Base-by-base conservation (phyloP, 768 basidiomycete genomes). In the Lactifluus pinguis region DNA sequence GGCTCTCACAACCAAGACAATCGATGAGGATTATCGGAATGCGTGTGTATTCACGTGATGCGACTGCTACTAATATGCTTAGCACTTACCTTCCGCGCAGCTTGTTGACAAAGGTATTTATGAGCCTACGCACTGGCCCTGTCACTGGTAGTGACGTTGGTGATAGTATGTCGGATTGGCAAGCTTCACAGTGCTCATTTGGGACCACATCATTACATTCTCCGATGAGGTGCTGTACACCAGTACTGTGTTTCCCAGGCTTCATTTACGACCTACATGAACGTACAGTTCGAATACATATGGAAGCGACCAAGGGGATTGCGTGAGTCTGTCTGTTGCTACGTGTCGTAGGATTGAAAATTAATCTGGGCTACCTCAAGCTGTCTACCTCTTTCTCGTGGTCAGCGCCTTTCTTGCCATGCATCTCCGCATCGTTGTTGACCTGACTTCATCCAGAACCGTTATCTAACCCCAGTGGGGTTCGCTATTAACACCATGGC, bases 391-490 rank as follows among this genome's bases (percentile, higher is more conserved):
- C 34, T 77, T 77, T 61, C 62, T 76, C 15, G 21, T 77, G 34
- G 76, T 77, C 65, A 51, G 75, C 60, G 2, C 38, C 13, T 14
- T 14, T 15, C 4, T 4, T 19, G 2, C 25, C 48, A 25, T 25
- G 25, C 25, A 25, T 21, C 4, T 1, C 17, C 6, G n/a, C 36
- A 32, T 42, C n/a, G 15, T 8, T 11, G 21, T 34, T 44, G 41
- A 14, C 30, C 11, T 10, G 25, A 25, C 25, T 25, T 25, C 25
- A 25, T 25, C 2, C 25, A 86, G 83, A 86, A 86, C 65, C 80
- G 84, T 25, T 86, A 86, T 65, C 70, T 86, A n/a, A 84, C 80
- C 0, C 84, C 84, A 0, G 70, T 85, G 3, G 81, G 80, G 0
- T 86, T 86, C 67, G 77, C 84, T 17, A 68, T 85, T 49, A 84